Base-by-base conservation (phyloP, 768 basidiomycete species). In the Phaeotremella skinneri region DNA sequence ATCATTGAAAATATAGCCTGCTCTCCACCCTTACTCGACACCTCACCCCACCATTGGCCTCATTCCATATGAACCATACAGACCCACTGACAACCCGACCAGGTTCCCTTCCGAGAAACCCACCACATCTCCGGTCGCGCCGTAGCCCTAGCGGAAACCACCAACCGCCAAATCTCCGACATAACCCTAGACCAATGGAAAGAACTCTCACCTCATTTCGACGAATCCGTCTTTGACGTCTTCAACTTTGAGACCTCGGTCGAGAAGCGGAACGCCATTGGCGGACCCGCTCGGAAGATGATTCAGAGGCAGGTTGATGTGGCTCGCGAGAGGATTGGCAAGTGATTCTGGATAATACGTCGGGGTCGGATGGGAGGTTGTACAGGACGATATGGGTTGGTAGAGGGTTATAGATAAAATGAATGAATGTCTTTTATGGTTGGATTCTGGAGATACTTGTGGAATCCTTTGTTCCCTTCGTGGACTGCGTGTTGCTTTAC, bases 51-150 rank as follows among this genome's bases (percentile, higher is more conserved):
- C n/a, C n/a, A n/a, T n/a, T n/a, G n/a, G n/a, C n/a, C n/a, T n/a
- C n/a, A 7, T 13, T 13, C 43, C 43, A 34, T 4, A n/a, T 47
- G 14, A 43, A 13, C 50, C 20, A 26, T 14, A 11, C 21, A 26
- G n/a, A 39, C 30, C 17, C 11, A 20, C 54, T 25, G 14, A 55
- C 47, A 16, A 20, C 42, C 56, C 51, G 13, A 52, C 26, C 67
- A 96, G 93, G 89, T 92, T 42, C 96, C 96, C 6, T 98, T 99
- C 85, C 87, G 96, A 43, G 91, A 97, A 78, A 99, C 96, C 0
- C 96, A 99, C 75, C 96, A 99, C 76, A 85, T 99, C 66, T 97
- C 96, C 3, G 96, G 96, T 3, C 87, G 91, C 14, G 92, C 94
- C 20, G 94, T 99, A 47, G 92, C 94, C 1, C 82, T 97, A 37